Conservation (phyloP, 805 yeast species). For the Zygosaccharomyces lentus region DNA sequence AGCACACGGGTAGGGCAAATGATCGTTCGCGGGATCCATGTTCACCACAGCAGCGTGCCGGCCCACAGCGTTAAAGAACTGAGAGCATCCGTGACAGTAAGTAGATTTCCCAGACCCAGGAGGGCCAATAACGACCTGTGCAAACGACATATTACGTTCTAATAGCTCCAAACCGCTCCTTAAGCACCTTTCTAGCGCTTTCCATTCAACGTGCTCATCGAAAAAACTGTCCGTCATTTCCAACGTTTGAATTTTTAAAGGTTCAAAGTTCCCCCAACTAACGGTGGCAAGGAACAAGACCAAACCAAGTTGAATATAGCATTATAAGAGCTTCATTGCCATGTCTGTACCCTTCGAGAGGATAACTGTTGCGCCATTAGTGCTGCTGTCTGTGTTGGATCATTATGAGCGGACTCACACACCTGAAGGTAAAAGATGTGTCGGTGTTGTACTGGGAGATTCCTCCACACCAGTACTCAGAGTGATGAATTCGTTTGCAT, state of each 20-base stretch:
- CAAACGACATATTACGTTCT: slow-evolving; percentile 52
- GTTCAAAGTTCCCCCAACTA: slow-evolving; percentile 1
- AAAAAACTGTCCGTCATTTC: slow-evolving; percentile 1
- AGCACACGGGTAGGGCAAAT: slow-evolving; percentile 63
- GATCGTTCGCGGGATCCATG: slow-evolving; percentile 88
- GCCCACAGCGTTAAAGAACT: slow-evolving; percentile 91
- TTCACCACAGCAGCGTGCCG: slow-evolving; percentile 80
- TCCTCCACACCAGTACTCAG: slow-evolving; percentile 49
- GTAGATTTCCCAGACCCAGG: slow-evolving; percentile 98
- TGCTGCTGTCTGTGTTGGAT: slow-evolving; percentile 88
- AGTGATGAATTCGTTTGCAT: slow-evolving; percentile 90
- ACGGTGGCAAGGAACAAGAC: slow-evolving; percentile 3
- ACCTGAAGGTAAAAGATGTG: slow-evolving; percentile 72
- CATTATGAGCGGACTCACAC: slow-evolving; percentile 87
- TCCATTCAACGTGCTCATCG: not conserved
- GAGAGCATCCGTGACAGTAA: slow-evolving; percentile 86
- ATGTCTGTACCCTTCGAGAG: slow-evolving; percentile 39
- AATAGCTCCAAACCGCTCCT: not conserved
- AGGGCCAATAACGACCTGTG: slow-evolving; percentile 93
- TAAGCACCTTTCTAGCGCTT: not conserved
- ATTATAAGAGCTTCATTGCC: not conserved
- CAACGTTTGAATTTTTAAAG: slow-evolving; percentile 2
- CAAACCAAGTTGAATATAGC: slow-evolving; percentile 5
- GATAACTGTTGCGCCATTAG: slow-evolving; percentile 94
- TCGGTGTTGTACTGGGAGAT: slow-evolving; percentile 93